Evolutionary conservation across 306 rosid species (phyloP).

Genomic region (Pyrus pyrifolia): DNA sequence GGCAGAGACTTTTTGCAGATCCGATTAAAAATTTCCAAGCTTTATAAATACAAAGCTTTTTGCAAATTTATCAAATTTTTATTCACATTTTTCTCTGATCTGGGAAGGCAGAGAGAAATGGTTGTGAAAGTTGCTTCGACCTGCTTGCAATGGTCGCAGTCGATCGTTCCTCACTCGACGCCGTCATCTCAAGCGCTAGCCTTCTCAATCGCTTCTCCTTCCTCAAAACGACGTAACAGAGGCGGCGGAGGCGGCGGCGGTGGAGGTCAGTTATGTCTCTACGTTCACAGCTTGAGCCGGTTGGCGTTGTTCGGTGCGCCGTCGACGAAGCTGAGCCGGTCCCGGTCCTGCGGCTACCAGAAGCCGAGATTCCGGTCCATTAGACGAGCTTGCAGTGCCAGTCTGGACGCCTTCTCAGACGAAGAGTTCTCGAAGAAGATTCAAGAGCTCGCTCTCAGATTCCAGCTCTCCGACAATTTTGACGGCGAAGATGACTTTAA

Average conservation of each 20-base stretch:
- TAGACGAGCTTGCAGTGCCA: constrained; percentile 53
- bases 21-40: neutral
- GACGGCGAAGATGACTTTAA: neutral
- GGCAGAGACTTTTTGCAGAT: constrained; percentile 15
- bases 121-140: constrained; percentile 48
- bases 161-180: constrained; percentile 47
- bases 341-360: constrained; percentile 32
- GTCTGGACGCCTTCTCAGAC: constrained; percentile 55
- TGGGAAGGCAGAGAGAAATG: constrained; percentile 26
- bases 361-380: constrained; percentile 15
- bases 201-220: constrained; percentile 43
- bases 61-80: neutral
- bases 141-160: constrained; percentile 58
- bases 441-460: constrained; percentile 59
- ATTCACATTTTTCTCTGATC: neutral
- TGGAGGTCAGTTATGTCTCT: constrained; percentile 26
- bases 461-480: constrained; percentile 33
- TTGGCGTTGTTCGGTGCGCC: constrained; percentile 36
- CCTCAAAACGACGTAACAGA: constrained; percentile 38
- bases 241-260: constrained; percentile 13
- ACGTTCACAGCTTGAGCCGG: constrained; percentile 25
- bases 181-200: constrained; percentile 59
- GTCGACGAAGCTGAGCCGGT: constrained; percentile 26
- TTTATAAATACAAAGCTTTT: neutral
- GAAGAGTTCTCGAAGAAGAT: constrained; percentile 75